Evolutionary conservation across 2,329 filamentous ascomycete species (phyloP), one percentile per base, ranked within the genome.

Genomic region (Paraphaeosphaeria sporulosa): DNA sequence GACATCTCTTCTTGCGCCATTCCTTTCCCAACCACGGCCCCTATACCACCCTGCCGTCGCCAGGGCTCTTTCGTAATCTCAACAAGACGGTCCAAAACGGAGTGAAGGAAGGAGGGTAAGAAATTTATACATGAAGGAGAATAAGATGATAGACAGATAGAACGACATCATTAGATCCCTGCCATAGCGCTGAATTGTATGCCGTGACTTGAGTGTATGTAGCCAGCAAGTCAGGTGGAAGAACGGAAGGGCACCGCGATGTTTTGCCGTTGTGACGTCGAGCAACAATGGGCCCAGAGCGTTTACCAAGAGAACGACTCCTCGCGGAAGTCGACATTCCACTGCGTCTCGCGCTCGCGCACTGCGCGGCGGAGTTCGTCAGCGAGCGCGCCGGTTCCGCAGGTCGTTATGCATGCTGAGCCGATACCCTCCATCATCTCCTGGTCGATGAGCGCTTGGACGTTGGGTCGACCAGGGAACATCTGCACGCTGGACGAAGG

Each of bases 381-480:
- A 63, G 89, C 90, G 55, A 94, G 81, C 12, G 86, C 84, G 55
- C 91, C 91, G 4, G 89, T 89, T 15, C 91, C 91, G 70, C 91
- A 94, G 2, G 93, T 90, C 17, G 89, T 90, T 47, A 98, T 93
- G 23, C 88, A 91, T 88, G 97, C 96, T 52, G 94, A 93, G 9
- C 95, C 95, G 56, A 92, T 82, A 76, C 95, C 92, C 70, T 91
- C 87, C 70, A 89, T 85, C 19, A 94, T 90, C 81, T 97, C 94
- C 79, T 91, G 90, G 64, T 88, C 85, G 49, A 98, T 81, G n/a
- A 98, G 81, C 0, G 90, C 87, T 21, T 88, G 85, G 47, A 96
- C 86, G 72, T 96, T 93, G 10, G 94, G 94, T 65, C 94, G 88
- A 2, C 95, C 94, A 1, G 93, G 91, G 76, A 92, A 93, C 90